Evolutionary conservation across 2,329 filamentous ascomycete species (phyloP), one percentile per base, ranked within the genome.

Genomic region (Chaetomium strumarium): DNA sequence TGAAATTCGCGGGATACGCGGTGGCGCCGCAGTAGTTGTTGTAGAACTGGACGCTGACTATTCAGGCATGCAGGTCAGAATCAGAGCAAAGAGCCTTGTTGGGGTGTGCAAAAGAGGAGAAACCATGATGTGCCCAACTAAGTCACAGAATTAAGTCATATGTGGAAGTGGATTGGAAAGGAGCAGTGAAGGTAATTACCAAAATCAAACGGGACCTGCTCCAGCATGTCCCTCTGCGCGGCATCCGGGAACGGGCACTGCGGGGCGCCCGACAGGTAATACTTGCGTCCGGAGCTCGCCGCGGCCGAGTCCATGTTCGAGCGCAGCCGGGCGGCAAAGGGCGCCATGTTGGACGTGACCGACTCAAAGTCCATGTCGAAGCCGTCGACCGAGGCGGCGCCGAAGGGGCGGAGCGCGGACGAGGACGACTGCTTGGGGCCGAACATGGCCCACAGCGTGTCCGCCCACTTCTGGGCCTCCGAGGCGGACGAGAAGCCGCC

Each of bases 341-440:
- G 69, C 0, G 72, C 74, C 69, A 85, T 81, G 68, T 87, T 83
- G 44, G 67, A 67, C 13, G 78, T 76, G 2, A 68, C 67, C 5
- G 78, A 73, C 69, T 90, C 86, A 56, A 90, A 83, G 66, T 90
- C 86, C 58, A 90, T 81, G 68, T 90, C 86, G 66, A 90, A 89
- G 5, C 87, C 87, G 65, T 90, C 85, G 39, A 90, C 70, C 4
- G 80, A 73, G 10, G 82, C 79, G 12, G 70, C 68, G 49, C 83
- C 83, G 64, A 90, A 90, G 1, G 86, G 86, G 9, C 87, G 80
- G 51, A 79, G 73, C 8, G 71, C 71, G 1, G 66, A 67, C 38
- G 68, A 72, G 30, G 68, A 71, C 12, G 68, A 61, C 36, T 67
- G 63, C 64, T 5, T 24, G 24, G 85, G 82, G 2, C 86, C 86